A percentile compares a stretch with the other conserved stretches of the same genome.
phyloP scores from a whole-genome alignment of 2,329 filamentous ascomycete genomes.

The Colletotrichum sp. region DNA sequence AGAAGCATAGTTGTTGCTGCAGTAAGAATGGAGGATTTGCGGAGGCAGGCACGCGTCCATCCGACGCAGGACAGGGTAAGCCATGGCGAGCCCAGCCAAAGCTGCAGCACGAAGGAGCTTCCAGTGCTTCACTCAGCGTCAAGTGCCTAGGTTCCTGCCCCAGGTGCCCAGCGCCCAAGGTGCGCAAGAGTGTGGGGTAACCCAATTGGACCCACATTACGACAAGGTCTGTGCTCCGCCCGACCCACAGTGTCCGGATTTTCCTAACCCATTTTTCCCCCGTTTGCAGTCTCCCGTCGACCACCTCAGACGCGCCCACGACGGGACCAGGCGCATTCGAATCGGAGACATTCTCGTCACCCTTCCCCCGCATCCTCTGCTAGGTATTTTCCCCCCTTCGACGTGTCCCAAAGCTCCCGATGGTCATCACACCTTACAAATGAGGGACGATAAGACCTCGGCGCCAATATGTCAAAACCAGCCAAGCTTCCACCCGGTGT shows the following conservation, averaged over 20 bases:
- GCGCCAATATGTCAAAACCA: neutral
- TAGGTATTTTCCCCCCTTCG: neutral
- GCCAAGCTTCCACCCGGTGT: conserved; percentile 1
- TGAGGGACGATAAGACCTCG: neutral
- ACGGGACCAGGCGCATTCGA: neutral
- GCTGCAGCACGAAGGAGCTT: neutral
- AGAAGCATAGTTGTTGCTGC: neutral
- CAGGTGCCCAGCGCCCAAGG: neutral
- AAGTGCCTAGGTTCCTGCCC: neutral
- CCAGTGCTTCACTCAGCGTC: neutral
- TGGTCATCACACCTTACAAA: neutral
- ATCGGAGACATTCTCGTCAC: neutral
- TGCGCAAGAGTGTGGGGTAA: conserved; percentile 15
- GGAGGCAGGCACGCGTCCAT: neutral
- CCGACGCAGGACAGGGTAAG: neutral
- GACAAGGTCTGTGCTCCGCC: neutral
- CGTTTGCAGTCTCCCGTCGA: neutral
- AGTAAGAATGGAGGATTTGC: neutral
- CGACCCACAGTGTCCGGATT: conserved; percentile 4
- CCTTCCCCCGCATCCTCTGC: neutral
- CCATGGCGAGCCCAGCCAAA: neutral
- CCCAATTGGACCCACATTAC: neutral
- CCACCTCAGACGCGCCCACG: neutral
- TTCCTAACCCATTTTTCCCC: conserved; percentile 8
- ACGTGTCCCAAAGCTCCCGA: neutral